Conservation (phyloP, 768 basidiomycete species). For the Suillus weaverae region DNA sequence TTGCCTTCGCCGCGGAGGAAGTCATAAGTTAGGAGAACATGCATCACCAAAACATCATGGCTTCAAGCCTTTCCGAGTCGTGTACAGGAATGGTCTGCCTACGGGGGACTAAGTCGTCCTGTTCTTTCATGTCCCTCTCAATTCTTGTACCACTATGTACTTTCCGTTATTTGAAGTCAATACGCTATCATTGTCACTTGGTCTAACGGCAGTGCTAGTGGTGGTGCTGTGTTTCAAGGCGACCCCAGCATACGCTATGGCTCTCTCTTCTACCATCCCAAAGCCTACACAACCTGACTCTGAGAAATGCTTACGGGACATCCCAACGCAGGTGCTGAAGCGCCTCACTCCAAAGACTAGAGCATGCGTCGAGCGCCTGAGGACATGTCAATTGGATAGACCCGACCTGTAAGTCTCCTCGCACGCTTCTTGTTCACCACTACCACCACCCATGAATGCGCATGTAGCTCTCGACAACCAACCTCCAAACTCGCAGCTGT, state of each 20-base stretch:
- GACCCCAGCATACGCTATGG: not conserved
- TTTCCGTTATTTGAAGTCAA: not conserved
- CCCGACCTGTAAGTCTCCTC: slow-evolving; percentile 53
- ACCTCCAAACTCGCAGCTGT: slow-evolving; percentile 66
- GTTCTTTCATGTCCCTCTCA: not conserved
- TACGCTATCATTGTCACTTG: not conserved
- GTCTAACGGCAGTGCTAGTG: not conserved
- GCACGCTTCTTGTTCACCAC: not conserved
- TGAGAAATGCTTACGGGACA: not conserved
- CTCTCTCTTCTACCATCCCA: not conserved
- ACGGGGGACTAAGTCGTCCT: not conserved
- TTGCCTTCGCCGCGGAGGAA: not conserved
- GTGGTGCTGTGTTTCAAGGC: not conserved
- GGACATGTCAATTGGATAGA: slow-evolving; percentile 30
- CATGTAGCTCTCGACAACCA: slow-evolving; percentile 34
- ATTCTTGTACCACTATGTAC: not conserved
- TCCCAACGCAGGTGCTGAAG: not conserved
- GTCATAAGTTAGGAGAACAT: not conserved
- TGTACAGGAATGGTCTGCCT: not conserved
- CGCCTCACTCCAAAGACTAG: slow-evolving; percentile 13
- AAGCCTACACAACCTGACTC: not conserved
- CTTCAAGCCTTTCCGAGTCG: not conserved
- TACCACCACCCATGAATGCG: not conserved
- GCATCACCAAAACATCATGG: not conserved
- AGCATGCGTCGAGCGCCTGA: slow-evolving; percentile 42